A percentile compares a stretch with the other conserved stretches of the same genome.
phyloP scores from a whole-genome alignment of 768 basidiomycete species.

The Mrakia blollopis region DNA sequence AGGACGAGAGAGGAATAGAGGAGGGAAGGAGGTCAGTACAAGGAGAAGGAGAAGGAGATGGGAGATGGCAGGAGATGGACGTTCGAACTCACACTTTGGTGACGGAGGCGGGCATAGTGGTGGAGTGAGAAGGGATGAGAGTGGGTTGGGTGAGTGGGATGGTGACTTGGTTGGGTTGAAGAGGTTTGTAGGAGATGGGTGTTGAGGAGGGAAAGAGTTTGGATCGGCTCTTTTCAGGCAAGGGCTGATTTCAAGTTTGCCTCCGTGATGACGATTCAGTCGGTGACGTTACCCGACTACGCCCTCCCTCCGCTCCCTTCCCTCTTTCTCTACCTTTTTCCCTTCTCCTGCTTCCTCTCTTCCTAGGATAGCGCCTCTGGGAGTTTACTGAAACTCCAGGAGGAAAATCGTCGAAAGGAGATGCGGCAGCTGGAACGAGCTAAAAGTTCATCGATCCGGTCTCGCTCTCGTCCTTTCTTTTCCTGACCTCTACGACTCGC shows the following conservation, averaged over 20 bases:
- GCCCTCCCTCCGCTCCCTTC: too few relatives aligned
- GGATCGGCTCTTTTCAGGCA: neutral
- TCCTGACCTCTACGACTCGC: too few relatives aligned
- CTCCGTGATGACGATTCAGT: too few relatives aligned
- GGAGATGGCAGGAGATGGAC: neutral
- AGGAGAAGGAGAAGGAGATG: neutral
- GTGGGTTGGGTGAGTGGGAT: neutral
- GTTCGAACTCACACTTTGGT: constrained; percentile 21
- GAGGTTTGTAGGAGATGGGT: neutral
- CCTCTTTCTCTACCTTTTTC: too few relatives aligned
- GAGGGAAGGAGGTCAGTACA: neutral
- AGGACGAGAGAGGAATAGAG: neutral
- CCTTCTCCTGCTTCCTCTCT: too few relatives aligned
- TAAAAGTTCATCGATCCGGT: too few relatives aligned
- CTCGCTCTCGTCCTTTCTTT: too few relatives aligned
- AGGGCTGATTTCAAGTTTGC: neutral
- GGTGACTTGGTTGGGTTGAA: neutral
- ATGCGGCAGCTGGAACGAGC: too few relatives aligned
- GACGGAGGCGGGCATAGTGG: constrained; percentile 18
- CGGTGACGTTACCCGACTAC: too few relatives aligned
- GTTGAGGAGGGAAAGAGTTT: neutral
- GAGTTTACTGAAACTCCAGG: too few relatives aligned
- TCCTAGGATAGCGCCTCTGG: too few relatives aligned
- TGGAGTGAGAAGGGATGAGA: constrained; percentile 1
- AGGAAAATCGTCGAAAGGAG: too few relatives aligned